Base-by-base conservation (phyloP, 2,329 filamentous ascomycete species). In the Fusarium avenaceum region DNA sequence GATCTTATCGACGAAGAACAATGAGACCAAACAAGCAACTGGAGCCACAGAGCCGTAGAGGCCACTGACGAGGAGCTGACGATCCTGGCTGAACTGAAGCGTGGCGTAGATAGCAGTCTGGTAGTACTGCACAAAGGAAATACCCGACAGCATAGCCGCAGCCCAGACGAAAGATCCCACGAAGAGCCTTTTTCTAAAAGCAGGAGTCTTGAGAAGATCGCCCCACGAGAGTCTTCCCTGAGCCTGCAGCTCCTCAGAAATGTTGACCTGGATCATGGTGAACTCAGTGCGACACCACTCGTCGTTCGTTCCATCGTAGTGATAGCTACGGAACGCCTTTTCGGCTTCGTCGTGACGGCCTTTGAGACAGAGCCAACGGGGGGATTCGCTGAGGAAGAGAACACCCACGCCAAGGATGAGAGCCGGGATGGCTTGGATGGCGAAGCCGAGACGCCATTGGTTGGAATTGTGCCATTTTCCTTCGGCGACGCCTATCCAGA, bases 41-140 rank as follows among this genome's bases (percentile, higher is more conserved):
- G 79, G 79, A 0, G 73, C 79, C 0, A 81, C 77, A 0, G 78
- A 78, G 0, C 79, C 79, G 22, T 81, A 81, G 0, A 81, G 70
- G 0, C 79, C 79, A 28, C 79, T 80, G 28, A 81, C 77, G 0
- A 81, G 77, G 1, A 81, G 75, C 22, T 81, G 79, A 13, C 74
- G 72, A 35, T 77, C 75, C 53, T 81, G 68, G 15, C 67, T 68
- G 59, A 77, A 81, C 44, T 79, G 78, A 0, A 81, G 76, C 0
- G 79, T 81, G 0, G 79, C 78, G 46, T 81, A 81, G 50, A 81
- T 81, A 6, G 79, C 78, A 0, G 79, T 81, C 63, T 81, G 79
- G 52, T 78, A 81, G 32, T 81, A 81, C 63, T 81, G 79, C 2
- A 81, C 80, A n/a, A 81, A 81, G 0, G 77, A 80, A 33, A 81